Evolutionary conservation across 75 land plant genomes (phyloP), one percentile per base, ranked within the genome.

Genomic region (Pseudotsuga menziesii): DNA sequence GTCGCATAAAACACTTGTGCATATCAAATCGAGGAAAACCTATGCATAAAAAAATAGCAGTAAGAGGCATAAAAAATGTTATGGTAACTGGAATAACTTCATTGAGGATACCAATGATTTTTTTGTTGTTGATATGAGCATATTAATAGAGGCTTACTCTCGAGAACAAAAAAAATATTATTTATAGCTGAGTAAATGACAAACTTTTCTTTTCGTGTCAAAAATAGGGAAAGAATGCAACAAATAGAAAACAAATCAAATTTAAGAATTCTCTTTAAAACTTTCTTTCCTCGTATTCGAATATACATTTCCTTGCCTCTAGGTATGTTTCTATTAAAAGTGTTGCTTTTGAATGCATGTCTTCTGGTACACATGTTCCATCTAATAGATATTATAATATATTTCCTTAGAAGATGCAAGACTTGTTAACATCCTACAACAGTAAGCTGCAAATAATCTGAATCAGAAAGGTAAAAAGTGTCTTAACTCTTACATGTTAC

Each of bases 111-210:
- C 92, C 12, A 83, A 81, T 81, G 75, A 75, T 56, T 66, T 72
- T 36, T 97, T 94, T 88, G 98, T 94, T 60, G 99, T 97, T 57
- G 88, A 97, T 78, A 94, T 97, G 99, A 81, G 79, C 63, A 77
- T 83, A 59, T 73, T 97, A 14, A 88, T 93, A 57, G 78, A 86
- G 25, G 81, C 99, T 4, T 97, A 81, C 79, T 67, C 75, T 23
- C 92, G 92, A 77, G 99, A 97, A 84, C 95, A 97, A 77, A 84
- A 75, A 59, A 97, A 94, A 71, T 97, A 97, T 80, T 97, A 92
- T 78, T 58, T 94, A 12, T 88, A 97, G 96, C 98, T 97, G 57
- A 70, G 76, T 58, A 48, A 19, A 14, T 7, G 20, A n/a, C 5
- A 9, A 19, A 41, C 3, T 25, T 25, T 55, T 54, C 36, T 27